These are phyloP conservation scores for Eragrostis nindensis DNA, from an alignment of 176 grass and related monocot genomes.

Conservation along the genomic window DNA sequence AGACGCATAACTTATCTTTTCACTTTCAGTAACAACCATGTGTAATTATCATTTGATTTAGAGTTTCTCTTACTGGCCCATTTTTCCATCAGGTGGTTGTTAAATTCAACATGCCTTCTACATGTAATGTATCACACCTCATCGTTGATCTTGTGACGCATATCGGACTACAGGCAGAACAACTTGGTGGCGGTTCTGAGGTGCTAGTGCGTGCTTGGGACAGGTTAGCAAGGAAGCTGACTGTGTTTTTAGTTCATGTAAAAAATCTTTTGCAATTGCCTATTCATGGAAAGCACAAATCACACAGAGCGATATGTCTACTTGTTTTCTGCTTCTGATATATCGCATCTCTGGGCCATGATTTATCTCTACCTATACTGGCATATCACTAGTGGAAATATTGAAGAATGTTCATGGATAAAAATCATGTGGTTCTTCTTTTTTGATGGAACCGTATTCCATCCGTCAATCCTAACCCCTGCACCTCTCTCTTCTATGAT, in stretches of 20 bases:
- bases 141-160: constrained; percentile 69
- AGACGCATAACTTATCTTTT: not conserved
- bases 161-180: constrained; percentile 62
- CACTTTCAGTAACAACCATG: not conserved
- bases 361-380: constrained; percentile 26
- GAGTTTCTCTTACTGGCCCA: not conserved
- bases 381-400: not conserved
- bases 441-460: not conserved
- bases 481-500: constrained; percentile 4
- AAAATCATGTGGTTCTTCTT: not conserved
- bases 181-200: constrained; percentile 58
- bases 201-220: constrained; percentile 80
- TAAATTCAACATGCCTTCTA: constrained; percentile 71
- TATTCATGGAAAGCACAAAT: constrained; percentile 27
- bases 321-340: constrained; percentile 18
- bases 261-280: constrained; percentile 4
- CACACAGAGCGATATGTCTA: not conserved
- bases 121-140: constrained; percentile 59
- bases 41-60: not conserved
- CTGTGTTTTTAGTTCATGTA: not conserved
- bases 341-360: not conserved
- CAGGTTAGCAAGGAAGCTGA: constrained; percentile 55
- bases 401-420: not conserved
- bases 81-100: constrained; percentile 56
- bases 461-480: not conserved